Evolutionary conservation across 192 early-diverging fungal genomes (phyloP), one percentile per base, ranked within the genome.

Genomic region (Gigaspora rosea): DNA sequence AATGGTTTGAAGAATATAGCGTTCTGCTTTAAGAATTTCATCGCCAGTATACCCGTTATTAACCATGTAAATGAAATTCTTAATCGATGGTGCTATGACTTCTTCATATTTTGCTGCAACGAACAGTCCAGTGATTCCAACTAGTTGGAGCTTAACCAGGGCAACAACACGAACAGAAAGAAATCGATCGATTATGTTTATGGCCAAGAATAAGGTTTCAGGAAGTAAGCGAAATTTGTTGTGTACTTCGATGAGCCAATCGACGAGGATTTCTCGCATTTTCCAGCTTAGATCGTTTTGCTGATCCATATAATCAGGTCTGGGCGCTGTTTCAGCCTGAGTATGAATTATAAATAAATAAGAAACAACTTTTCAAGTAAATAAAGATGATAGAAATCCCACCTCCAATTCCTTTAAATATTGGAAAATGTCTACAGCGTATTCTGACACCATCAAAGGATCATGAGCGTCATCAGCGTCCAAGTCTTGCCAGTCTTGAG

Each of bases 41-140:
- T 94, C 90, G 36, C 90, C 92, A 3, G 87, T 87, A 73, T 91
- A 93, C 57, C 87, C 90, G 49, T 89, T 89, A 73, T 95, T 96
- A 0, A 94, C 88, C 87, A 97, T 92, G 80, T 88, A 96, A 10
- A 92, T 86, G 82, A 96, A 96, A 80, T 96, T 91, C 52, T 90
- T 79, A 27, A 98, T 83, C 16, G 91, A 89, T 27, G 97, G 97
- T 3, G 92, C 87, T 22, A 89, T 82, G 57, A 94, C 90, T 83
- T 99, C 98, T 85, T 98, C 97, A 82, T 97, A 98, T 82, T 99
- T 99, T 71, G 92, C 84, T 0, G 98, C 95, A 66, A 98, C 85
- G 73, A 98, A 95, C 77, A 99, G 79, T 1, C 94, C 86, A 0
- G 97, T 94, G 49, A 96, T 85, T 4, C 98, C 98, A 35, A 98